Percentiles rank a stretch among this genome's conserved stretches.
These are phyloP conservation scores for Margaritispora aquatica DNA, from an alignment of 495 filamentous ascomycete genomes.

Conservation along the genomic window DNA sequence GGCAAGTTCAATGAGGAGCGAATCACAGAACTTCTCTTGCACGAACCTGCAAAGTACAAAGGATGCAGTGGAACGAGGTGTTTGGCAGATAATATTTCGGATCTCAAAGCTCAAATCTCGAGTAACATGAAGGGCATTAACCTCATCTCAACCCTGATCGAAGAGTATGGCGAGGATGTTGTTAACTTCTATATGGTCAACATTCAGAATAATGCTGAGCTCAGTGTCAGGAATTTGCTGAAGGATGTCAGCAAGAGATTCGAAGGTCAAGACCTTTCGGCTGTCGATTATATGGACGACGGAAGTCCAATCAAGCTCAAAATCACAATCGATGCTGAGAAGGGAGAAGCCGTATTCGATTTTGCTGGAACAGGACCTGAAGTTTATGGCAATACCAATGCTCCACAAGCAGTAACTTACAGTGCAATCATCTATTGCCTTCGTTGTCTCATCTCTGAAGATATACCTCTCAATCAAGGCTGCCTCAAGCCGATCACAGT, in stretches of 20 bases:
- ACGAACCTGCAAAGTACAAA: conserved; percentile 76
- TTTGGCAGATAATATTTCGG: conserved; percentile 89
- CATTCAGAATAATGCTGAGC: conserved; percentile 90
- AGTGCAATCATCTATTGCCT: conserved; percentile 96
- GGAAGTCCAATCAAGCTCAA: conserved; percentile 81
- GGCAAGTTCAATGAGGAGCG: conserved; percentile 85
- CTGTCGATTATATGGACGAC: conserved; percentile 90
- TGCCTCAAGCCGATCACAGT: conserved; percentile 86
- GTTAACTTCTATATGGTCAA: conserved; percentile 95
- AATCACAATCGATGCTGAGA: conserved; percentile 73
- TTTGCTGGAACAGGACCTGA: conserved; percentile 88
- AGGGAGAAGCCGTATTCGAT: conserved; percentile 86
- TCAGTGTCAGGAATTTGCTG: conserved; percentile 78
- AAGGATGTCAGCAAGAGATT: conserved; percentile 73
- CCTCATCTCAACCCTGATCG: conserved; percentile 76
- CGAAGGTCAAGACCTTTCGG: conserved; percentile 64
- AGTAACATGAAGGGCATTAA: conserved; percentile 95
- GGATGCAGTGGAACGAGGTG: conserved; percentile 88
- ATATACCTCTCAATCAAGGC: conserved; percentile 96
- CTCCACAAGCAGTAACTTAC: conserved; percentile 89
- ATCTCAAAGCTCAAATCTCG: conserved; percentile 92
- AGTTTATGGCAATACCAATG: conserved; percentile 92
- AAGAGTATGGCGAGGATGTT: conserved; percentile 83
- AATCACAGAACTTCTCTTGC: conserved; percentile 74
- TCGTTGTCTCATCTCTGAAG: conserved; percentile 83